Percentiles rank a stretch among this genome's conserved stretches.
Evolutionary conservation across 2,329 filamentous ascomycete species (phyloP).

Genomic region (Fusarium verrucosum): DNA sequence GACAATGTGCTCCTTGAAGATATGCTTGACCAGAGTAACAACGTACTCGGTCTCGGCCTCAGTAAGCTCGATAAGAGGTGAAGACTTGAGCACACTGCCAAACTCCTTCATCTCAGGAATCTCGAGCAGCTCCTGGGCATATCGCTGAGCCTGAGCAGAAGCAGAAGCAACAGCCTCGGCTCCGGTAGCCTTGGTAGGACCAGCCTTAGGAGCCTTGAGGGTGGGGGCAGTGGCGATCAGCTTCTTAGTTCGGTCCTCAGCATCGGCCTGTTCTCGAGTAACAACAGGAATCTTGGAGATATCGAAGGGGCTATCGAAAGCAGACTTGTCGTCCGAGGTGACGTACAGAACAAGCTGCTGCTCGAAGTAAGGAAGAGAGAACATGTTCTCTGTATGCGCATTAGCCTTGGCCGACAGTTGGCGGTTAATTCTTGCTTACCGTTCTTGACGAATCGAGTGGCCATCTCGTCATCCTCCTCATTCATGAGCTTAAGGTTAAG

Average conservation of each 20-base stretch:
- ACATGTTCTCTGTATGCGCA: constrained; percentile 79
- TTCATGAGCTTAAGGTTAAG: constrained; percentile 92
- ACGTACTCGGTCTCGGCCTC: constrained; percentile 98
- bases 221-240: constrained; percentile 91
- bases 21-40: constrained; percentile 91
- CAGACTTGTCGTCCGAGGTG: constrained; percentile 86
- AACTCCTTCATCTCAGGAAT: constrained; percentile 93
- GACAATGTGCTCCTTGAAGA: constrained; percentile 97
- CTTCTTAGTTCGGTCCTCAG: constrained; percentile 97
- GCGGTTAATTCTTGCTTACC: constrained; percentile 58
- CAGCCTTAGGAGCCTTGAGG: constrained; percentile 88
- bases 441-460: constrained; percentile 90
- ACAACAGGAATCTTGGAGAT: constrained; percentile 91
- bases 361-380: constrained; percentile 92
- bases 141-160: constrained; percentile 84
- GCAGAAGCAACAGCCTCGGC: constrained; percentile 81
- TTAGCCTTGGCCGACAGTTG: constrained; percentile 10
- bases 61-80: constrained; percentile 84
- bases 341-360: constrained; percentile 98
- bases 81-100: constrained; percentile 92
- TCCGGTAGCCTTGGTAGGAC: constrained; percentile 76
- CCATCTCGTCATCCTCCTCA: constrained; percentile 89
- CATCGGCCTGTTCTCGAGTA: constrained; percentile 93
- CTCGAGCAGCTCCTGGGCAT: constrained; percentile 84
- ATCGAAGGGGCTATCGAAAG: constrained; percentile 88